Percentiles rank a stretch among this genome's conserved stretches.
Evolutionary conservation across 164 flowering plant species (phyloP).

Genomic region (Nymphaea colorata): DNA sequence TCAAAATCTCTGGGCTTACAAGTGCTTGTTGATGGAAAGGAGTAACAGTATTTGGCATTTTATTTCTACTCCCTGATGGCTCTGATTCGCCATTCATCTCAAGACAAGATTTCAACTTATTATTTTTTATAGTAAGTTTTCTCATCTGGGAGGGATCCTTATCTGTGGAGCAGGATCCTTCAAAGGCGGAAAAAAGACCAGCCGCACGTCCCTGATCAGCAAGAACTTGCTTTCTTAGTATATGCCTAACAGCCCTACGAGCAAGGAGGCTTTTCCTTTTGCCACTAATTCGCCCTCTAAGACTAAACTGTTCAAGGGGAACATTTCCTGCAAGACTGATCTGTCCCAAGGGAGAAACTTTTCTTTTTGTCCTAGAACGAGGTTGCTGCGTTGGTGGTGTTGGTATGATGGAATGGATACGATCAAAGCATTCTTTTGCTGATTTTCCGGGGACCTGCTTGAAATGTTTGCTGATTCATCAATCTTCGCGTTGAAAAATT

Average conservation of each 20-base stretch:
- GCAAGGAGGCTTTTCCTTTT: slow-evolving; percentile 27
- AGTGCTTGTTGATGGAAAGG: slow-evolving; percentile 12
- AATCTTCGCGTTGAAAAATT: background rate
- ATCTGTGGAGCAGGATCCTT: slow-evolving; percentile 21
- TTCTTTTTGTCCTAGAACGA: slow-evolving; percentile 38
- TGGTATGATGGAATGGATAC: slow-evolving; percentile 36
- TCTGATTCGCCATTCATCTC: background rate
- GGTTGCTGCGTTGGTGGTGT: slow-evolving; percentile 53
- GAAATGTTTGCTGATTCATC: background rate
- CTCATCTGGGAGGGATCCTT: background rate
- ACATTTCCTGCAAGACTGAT: slow-evolving; percentile 45
- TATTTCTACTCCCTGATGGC: background rate
- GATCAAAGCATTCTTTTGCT: slow-evolving; percentile 78
- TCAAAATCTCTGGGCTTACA: slow-evolving; percentile 67
- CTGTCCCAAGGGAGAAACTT: slow-evolving; percentile 17
- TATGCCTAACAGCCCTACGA: slow-evolving; percentile 44
- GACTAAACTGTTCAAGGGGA: slow-evolving; percentile 23
- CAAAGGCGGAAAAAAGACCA: slow-evolving; percentile 59
- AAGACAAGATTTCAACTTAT: background rate
- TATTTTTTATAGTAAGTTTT: background rate
- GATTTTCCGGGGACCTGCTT: slow-evolving; percentile 91
- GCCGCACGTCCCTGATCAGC: slow-evolving; percentile 30
- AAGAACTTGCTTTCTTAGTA: slow-evolving; percentile 39
- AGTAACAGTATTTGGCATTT: background rate
- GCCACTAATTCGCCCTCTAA: slow-evolving; percentile 19